Base-by-base conservation (phyloP, 2,329 filamentous ascomycete species). In the Cercospora sp. region DNA sequence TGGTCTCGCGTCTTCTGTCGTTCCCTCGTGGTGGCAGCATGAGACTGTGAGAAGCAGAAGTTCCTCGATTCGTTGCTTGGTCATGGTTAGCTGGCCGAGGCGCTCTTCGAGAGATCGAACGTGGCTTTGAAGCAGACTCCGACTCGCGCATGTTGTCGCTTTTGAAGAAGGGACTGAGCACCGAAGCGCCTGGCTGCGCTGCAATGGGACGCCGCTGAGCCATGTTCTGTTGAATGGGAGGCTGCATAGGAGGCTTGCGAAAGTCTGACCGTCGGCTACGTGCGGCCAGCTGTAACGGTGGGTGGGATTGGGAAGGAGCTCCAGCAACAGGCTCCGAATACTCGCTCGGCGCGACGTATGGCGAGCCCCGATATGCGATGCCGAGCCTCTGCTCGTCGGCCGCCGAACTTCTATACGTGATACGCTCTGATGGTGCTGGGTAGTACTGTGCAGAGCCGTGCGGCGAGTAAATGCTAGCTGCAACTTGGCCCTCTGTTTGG, bases 151-250 rank as follows among this genome's bases (percentile, higher is more conserved):
- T 5, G 13, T 12, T 51, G 34, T 13, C 37, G 10, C 61, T 62
- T 24, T 63, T 72, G 70, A 82, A 81, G 70, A 81, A 81, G 9
- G 80, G 79, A 77, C 80, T 82, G 73, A 79, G 74, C 64, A 81
- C 77, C 7, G 74, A 74, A 49, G 77, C 61, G 1, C 40, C 32
- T 0, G 66, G 66, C 37, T 60, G 68, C 26, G 67, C 66, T 13
- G 51, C 28, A 26, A 32, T n/a, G 40, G 12, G 40, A 28, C 21
- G 34, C 43, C 21, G 49, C 21, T 26, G 49, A 13, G 49, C 49
- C 49, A 53, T 16, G 13, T 53, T 24, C 13, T 24, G 49, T 16
- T 26, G 21, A 26, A 53, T 53, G 49, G 21, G 2, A 16, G 49
- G 49, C 24, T 53, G 49, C 18, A 53, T 53, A 24, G 21, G 12